These are phyloP conservation scores for Calvatia gigantea DNA, from an alignment of 768 basidiomycete genomes.

Conservation along the genomic window DNA sequence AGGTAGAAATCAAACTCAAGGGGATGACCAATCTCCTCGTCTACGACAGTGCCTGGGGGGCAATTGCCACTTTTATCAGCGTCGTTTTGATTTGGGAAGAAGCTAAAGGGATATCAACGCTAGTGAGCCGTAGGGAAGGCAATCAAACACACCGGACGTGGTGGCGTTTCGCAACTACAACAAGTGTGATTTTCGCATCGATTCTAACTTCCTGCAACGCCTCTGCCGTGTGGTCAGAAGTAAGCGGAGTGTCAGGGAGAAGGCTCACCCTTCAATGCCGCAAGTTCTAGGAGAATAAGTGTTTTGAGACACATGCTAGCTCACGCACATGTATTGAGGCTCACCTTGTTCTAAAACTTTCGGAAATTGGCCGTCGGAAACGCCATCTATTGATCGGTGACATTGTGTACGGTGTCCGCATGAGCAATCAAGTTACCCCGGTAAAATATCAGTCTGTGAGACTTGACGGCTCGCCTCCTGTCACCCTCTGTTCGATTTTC, in stretches of 20 bases:
- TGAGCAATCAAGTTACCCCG: constrained; percentile 40
- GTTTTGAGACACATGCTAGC: too few relatives aligned
- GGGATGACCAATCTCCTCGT: constrained; percentile 65
- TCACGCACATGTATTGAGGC: constrained; percentile 12
- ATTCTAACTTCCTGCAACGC: constrained; percentile 60
- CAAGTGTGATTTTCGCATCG: constrained; percentile 63
- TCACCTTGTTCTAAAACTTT: constrained; percentile 54
- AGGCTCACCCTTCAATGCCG: constrained; percentile 49
- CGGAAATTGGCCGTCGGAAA: constrained; percentile 46
- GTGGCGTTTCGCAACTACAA: constrained; percentile 79
- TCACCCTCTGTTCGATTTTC: constrained; percentile 46
- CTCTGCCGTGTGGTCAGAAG: constrained; percentile 31
- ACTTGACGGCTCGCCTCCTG: constrained; percentile 33
- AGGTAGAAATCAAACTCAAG: constrained; percentile 78
- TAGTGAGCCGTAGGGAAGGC: background rate
- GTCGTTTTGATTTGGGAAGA: constrained; percentile 15
- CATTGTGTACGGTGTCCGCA: constrained; percentile 3
- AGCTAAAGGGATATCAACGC: background rate
- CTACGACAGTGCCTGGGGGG: constrained; percentile 75
- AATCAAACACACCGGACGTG: constrained; percentile 40
- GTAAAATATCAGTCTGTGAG: constrained; percentile 73
- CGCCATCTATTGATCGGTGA: constrained; percentile 33
- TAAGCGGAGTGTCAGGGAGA: background rate
- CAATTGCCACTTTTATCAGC: constrained; percentile 52
- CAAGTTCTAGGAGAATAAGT: constrained; percentile 64